Evolutionary conservation across 805 yeast genomes (phyloP).

Genomic region (Spencermartinsiella europaea): DNA sequence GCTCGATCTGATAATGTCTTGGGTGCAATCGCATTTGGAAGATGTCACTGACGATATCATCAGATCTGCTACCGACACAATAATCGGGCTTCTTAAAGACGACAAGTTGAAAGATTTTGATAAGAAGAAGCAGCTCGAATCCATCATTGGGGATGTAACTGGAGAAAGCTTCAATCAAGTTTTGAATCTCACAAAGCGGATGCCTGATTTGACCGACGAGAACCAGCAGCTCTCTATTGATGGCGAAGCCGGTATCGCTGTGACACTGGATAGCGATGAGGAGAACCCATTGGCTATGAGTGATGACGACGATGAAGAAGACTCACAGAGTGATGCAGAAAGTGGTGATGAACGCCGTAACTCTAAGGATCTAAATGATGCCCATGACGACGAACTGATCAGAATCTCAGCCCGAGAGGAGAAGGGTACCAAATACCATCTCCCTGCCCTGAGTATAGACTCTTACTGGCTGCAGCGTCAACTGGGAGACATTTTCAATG

Average conservation of each 20-base stretch:
- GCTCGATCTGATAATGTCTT: conserved; percentile 54
- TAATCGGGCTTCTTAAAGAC: conserved; percentile 50
- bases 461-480: conserved; percentile 52
- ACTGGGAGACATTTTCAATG: conserved; percentile 36
- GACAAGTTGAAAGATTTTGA: conserved; percentile 39
- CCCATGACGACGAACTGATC: conserved; percentile 7
- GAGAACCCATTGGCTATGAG: conserved; percentile 24
- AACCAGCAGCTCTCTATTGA: conserved; percentile 25
- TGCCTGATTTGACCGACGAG: conserved; percentile 46
- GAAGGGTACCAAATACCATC: conserved; percentile 4
- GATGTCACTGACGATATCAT: conserved; percentile 76
- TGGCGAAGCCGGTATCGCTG: conserved; percentile 40
- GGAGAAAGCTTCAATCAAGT: conserved; percentile 46
- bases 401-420: conserved; percentile 9
- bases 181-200: conserved; percentile 38
- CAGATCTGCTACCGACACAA: conserved; percentile 57
- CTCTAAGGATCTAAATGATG: too few species aligned
- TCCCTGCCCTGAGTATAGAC: conserved; percentile 40
- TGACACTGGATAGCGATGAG: conserved; percentile 37
- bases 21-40: conserved; percentile 53
- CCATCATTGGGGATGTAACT: conserved; percentile 41
- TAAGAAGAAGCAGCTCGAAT: conserved; percentile 48
- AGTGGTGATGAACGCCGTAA: conserved; percentile 10
- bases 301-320: conserved; percentile 23
- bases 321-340: conserved; percentile 14